phyloP scores from a whole-genome alignment of 2,329 filamentous ascomycete species.

The Boeremia exigua region DNA sequence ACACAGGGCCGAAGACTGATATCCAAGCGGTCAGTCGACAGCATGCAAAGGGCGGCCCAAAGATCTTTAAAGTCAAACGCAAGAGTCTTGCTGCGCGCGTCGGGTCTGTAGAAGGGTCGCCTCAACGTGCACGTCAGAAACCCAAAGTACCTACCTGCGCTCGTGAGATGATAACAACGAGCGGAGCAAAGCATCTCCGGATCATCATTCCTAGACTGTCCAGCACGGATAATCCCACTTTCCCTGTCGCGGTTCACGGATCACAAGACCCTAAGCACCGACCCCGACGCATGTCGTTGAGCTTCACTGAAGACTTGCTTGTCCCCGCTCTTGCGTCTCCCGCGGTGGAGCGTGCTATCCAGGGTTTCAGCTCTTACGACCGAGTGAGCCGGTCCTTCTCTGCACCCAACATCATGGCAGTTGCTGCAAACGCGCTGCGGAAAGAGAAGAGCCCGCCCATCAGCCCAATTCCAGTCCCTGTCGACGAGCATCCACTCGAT shows the following conservation, averaged over 20 bases:
- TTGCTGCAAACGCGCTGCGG: conserved; percentile 16
- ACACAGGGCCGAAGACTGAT: conserved; percentile 36
- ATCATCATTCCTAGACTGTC: conserved; percentile 35
- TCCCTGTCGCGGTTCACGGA: conserved; percentile 9
- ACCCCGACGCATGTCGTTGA: conserved; percentile 24
- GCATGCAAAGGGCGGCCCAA: conserved; percentile 27
- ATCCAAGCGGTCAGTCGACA: conserved; percentile 12
- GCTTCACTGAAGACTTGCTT: conserved; percentile 39
- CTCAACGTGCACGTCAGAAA: conserved; percentile 22
- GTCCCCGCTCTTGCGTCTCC: conserved; percentile 29
- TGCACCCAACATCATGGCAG: conserved; percentile 12
- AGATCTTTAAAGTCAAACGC: conserved; percentile 34
- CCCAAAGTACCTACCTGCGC: conserved; percentile 32
- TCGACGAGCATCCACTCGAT: conserved; percentile 32
- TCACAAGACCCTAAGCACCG: conserved; percentile 11
- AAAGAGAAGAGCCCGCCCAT: conserved; percentile 25
- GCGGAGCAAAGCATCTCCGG: conserved; percentile 38
- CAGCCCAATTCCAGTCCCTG: conserved; percentile 24
- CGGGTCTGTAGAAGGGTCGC: conserved; percentile 30
- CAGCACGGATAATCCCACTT: conserved; percentile 12
- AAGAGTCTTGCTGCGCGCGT: conserved; percentile 33
- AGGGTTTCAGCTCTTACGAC: conserved; percentile 14
- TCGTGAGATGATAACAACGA: conserved; percentile 36
- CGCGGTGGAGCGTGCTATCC: conserved; percentile 15
- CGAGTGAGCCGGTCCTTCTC: conserved; percentile 18